Conservation (phyloP, 495 filamentous ascomycete genomes). For the Penicillium steckii region DNA sequence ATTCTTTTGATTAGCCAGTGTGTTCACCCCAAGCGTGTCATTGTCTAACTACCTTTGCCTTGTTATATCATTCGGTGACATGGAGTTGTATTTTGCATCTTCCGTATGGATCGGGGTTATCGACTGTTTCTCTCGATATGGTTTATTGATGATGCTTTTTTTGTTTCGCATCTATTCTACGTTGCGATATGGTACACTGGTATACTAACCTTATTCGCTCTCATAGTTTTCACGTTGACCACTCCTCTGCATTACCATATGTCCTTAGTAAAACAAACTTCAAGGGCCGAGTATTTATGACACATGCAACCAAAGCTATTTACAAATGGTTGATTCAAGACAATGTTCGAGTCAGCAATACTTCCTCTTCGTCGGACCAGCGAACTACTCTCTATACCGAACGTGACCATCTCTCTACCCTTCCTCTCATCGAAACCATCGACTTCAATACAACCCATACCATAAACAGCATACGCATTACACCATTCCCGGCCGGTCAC, state of each 20-base stretch:
- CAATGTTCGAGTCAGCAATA: slow-evolving; percentile 83
- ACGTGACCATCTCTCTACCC: slow-evolving; percentile 88
- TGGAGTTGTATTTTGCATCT: too few species aligned
- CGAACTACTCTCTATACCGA: slow-evolving; percentile 86
- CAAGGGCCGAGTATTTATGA: slow-evolving; percentile 96
- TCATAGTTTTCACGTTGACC: slow-evolving; percentile 91
- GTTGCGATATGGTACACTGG: neutral
- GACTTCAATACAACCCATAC: slow-evolving; percentile 98
- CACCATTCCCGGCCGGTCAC: slow-evolving; percentile 93
- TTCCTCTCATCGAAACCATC: slow-evolving; percentile 91
- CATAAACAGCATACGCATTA: slow-evolving; percentile 92
- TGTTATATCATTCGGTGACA: too few species aligned
- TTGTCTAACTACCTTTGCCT: too few species aligned
- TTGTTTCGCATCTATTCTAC: too few species aligned
- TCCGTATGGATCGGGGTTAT: too few species aligned
- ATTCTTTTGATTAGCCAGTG: slow-evolving; percentile 98
- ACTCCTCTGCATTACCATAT: slow-evolving; percentile 93
- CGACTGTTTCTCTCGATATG: too few species aligned
- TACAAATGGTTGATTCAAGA: slow-evolving; percentile 99
- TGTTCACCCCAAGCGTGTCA: too few species aligned
- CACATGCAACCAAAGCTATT: slow-evolving; percentile 97
- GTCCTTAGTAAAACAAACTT: slow-evolving; percentile 98
- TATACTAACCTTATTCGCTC: neutral
- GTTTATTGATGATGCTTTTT: too few species aligned
- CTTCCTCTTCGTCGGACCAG: slow-evolving; percentile 69